Evolutionary conservation across 1,284 basidiomycete genomes (phyloP), one percentile per base, ranked within the genome.

Genomic region (Vanrija pseudolonga): DNA sequence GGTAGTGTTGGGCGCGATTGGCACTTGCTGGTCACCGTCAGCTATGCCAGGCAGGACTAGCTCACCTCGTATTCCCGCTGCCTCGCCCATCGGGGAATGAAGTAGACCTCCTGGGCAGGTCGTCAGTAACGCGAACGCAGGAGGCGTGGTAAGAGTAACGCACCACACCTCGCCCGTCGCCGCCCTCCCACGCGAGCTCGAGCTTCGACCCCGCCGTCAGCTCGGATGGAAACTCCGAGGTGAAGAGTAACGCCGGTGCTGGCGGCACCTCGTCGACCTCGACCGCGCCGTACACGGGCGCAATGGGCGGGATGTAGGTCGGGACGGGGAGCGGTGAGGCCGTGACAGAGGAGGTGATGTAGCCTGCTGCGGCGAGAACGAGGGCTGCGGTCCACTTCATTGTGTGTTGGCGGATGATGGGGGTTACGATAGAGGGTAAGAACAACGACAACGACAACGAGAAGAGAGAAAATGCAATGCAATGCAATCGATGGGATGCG

Each of bases 81-180:
- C 12, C 55, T 45, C 7, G 55, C 54, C 63, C 63, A 67, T 37
- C 64, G 63, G 5, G 65, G 61, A 50, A 67, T 61, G 50, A 60
- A 67, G 48, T 65, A 67, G 4, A 67, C 61, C 50, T 65, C 62
- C 45, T 47, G 28, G 3, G 14, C n/a, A 18, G 4, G 39, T 40
- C 39, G 19, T 6, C 39, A 3, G n/a, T 15, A n/a, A 9, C 9
- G 19, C n/a, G 7, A n/a, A 14, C 18, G 3, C 37, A 15, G n/a
- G n/a, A n/a, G n/a, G n/a, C n/a, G n/a, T n/a, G n/a, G n/a, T n/a
- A n/a, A 40, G n/a, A 8, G 8, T n/a, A 18, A 40, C 39, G 4
- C 39, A 40, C 39, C n/a, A 18, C n/a, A 5, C 39, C 39, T 8
- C 6, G 39, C 19, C 61, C 64, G 40, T 56, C 59, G 2, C 64